Conservation (phyloP, 2,329 filamentous ascomycete genomes). For the Sporothrix dimorphospora region DNA sequence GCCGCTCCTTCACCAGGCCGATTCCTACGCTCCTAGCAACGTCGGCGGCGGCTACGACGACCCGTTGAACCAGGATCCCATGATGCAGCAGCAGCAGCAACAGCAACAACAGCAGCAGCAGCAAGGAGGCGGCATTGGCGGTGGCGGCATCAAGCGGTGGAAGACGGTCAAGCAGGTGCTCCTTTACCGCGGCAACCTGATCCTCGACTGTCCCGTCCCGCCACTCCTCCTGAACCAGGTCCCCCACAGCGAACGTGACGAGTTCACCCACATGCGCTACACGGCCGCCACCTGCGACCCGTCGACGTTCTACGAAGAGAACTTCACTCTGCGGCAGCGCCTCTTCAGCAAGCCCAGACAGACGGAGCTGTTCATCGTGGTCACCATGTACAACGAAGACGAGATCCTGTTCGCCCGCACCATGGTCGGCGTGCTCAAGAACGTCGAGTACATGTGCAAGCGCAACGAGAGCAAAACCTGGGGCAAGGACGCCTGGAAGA, state of each 20-base stretch:
- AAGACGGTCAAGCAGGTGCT: slow-evolving; percentile 99
- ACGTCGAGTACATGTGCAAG: slow-evolving; percentile 97
- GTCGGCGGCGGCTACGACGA: slow-evolving; percentile 49
- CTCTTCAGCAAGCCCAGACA: slow-evolving; percentile 90
- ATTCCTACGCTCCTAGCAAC: slow-evolving; percentile 46
- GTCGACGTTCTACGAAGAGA: slow-evolving; percentile 79
- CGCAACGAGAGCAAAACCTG: slow-evolving; percentile 93
- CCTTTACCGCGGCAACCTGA: slow-evolving; percentile 92
- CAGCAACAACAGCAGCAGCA: slow-evolving; percentile 43
- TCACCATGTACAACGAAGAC: slow-evolving; percentile 99
- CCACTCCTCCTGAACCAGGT: slow-evolving; percentile 85
- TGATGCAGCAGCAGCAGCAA: slow-evolving; percentile 20
- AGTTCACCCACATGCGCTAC: slow-evolving; percentile 91
- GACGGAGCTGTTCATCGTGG: slow-evolving; percentile 92
- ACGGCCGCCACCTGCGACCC: slow-evolving; percentile 94
- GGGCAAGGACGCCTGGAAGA: slow-evolving; percentile 99
- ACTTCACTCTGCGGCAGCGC: slow-evolving; percentile 88
- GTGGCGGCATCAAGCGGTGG: slow-evolving; percentile 76
- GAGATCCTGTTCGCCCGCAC: slow-evolving; percentile 94
- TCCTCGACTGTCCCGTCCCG: slow-evolving; percentile 94
- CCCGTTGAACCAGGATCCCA: slow-evolving; percentile 37
- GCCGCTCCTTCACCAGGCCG: slow-evolving; percentile 74
- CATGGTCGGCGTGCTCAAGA: slow-evolving; percentile 97
- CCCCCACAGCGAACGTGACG: slow-evolving; percentile 88
- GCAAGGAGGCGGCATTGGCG: slow-evolving; percentile 37